phyloP scores from a whole-genome alignment of 208 protist species.

The Trypanosoma boissoni region DNA sequence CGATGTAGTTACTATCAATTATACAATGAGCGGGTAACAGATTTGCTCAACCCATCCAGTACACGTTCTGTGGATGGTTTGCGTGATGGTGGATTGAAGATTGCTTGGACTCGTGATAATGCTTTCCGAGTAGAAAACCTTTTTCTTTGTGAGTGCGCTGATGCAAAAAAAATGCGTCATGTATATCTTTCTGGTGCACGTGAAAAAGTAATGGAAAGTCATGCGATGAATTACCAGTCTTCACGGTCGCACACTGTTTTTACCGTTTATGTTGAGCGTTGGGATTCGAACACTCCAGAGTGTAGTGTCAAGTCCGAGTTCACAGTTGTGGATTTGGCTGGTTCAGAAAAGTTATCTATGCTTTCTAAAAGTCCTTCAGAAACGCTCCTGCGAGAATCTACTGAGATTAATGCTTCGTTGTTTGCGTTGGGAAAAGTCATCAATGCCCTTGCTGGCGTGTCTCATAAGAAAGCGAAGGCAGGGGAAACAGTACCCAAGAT shows the following conservation, averaged over 20 bases:
- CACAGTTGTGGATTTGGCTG: slow-evolving; percentile 89
- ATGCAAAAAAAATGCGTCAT: slow-evolving; percentile 64
- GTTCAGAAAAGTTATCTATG: slow-evolving; percentile 82
- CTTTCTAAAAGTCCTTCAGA: slow-evolving; percentile 46
- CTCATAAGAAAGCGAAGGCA: slow-evolving; percentile 9
- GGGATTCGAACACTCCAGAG: slow-evolving; percentile 29
- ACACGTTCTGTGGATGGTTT: not conserved
- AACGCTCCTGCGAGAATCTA: slow-evolving; percentile 75
- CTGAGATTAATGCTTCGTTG: slow-evolving; percentile 92
- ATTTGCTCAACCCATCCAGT: slow-evolving; percentile 53
- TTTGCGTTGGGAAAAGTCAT: slow-evolving; percentile 92
- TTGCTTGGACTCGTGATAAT: slow-evolving; percentile 65
- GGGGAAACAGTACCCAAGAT: not conserved
- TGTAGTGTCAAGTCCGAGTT: slow-evolving; percentile 57
- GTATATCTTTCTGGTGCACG: slow-evolving; percentile 68
- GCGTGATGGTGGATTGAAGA: slow-evolving; percentile 32
- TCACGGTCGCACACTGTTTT: slow-evolving; percentile 92
- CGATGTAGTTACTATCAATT: slow-evolving; percentile 83
- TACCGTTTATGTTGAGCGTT: slow-evolving; percentile 79
- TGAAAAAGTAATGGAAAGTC: slow-evolving; percentile 76
- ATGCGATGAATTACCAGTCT: slow-evolving; percentile 87
- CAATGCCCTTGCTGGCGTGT: slow-evolving; percentile 47
- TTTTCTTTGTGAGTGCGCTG: slow-evolving; percentile 71
- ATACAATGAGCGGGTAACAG: slow-evolving; percentile 85
- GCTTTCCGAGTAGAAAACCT: slow-evolving; percentile 88